These are phyloP conservation scores for Calonectria pseudoturangicola DNA, from an alignment of 2,329 filamentous ascomycete genomes.

Conservation along the genomic window DNA sequence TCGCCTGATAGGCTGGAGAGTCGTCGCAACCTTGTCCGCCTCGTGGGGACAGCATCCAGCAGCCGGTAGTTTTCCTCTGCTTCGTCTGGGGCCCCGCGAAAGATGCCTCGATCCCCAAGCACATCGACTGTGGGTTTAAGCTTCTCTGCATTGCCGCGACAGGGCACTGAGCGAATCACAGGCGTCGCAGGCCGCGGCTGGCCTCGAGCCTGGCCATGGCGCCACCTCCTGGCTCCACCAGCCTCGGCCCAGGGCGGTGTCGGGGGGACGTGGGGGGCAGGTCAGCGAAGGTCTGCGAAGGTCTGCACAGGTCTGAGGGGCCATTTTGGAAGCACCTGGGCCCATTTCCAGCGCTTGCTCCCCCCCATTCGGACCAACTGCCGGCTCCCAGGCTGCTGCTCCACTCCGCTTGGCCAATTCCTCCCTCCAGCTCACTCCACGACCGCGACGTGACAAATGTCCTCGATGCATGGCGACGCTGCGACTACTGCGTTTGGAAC, in stretches of 20 bases:
- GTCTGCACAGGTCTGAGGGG: neutral
- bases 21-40: constrained; percentile 1
- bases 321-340: too few species aligned
- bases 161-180: neutral
- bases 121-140: neutral
- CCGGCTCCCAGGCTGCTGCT: neutral
- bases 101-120: neutral
- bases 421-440: constrained; percentile 17
- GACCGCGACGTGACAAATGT: constrained; percentile 22
- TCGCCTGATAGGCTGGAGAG: constrained; percentile 7
- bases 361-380: constrained; percentile 2
- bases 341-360: too few species aligned
- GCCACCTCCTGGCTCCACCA: constrained; percentile 19
- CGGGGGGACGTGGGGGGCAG: neutral
- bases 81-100: too few species aligned
- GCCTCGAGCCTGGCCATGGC: neutral
- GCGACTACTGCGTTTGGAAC: constrained; percentile 17
- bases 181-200: neutral
- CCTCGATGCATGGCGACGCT: constrained; percentile 17
- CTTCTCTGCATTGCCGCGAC: constrained; percentile 14
- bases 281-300: too few species aligned
- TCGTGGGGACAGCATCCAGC: neutral
- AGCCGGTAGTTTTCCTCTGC: constrained; percentile 10
- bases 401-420: constrained; percentile 6
- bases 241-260: constrained; percentile 14